Base-by-base conservation (phyloP, 352 stramenopile species). In the Phytophthora vignae region DNA sequence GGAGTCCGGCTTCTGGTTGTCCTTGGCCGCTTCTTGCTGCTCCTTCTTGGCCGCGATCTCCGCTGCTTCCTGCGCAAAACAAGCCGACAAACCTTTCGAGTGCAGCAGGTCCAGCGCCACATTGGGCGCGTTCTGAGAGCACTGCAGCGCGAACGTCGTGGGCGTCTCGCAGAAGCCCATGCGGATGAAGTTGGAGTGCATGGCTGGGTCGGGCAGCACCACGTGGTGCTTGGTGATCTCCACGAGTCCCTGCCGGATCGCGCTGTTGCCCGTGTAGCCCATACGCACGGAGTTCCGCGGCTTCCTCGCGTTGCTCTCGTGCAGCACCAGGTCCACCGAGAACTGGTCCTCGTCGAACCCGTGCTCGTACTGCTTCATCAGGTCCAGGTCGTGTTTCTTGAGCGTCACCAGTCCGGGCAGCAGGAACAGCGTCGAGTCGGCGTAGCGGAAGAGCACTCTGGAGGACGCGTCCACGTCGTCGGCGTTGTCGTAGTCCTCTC, bases 361-460 rank as follows among this genome's bases (percentile, higher is more conserved):
- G 52, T 92, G 78, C 42, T 94, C 87, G 62, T 95, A 96, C 60
- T 94, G 86, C 64, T 94, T 94, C 83, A 94, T 94, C 60, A 96
- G 71, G 58, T 96, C 89, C 4, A 96, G 58, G 57, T 92, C 78
- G 12, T 72, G 63, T 68, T 95, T 96, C 54, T 81, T 88, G 6
- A 95, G 73, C 14, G 86, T 93, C 19, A 96, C 76, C 3, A 96
- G 61, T 2, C 89, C 89, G 0, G 87, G 80, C 3, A 66, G 44
- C 10, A 94, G 70, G 69, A 94, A 96, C 76, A 90, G 85, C 14
- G 89, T 96, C 61, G 89, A 96, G 57, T 96, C 85, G 0, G 80
- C 82, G 58, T 96, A 94, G 10, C 89, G 79, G 48, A 96, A 96
- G 0, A 94, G 71, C 36, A 96, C 87, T 58, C 82, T 77, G 3